Base-by-base conservation (phyloP, 2,329 filamentous ascomycete species). In the Chrysoporthe cubensis region DNA sequence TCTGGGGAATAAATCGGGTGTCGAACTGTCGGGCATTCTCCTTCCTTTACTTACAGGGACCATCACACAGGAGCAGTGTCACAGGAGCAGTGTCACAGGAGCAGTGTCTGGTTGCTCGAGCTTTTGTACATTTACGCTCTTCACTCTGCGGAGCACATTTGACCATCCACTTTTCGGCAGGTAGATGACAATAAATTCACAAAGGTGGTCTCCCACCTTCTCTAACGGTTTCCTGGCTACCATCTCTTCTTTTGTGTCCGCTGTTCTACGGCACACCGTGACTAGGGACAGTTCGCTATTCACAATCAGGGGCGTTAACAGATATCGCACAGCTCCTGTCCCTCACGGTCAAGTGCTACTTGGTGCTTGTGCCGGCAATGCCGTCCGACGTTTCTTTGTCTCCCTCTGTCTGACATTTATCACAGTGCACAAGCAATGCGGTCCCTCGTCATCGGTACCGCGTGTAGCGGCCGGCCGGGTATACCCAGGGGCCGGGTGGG, bases 381-480 rank as follows among this genome's bases (percentile, higher is more conserved):
- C 18, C 52, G 52, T 37, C 52, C 8, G 16, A 54, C 50, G 50
- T 54, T 48, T 18, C 46, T n/a, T 46, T n/a, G 50, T 54, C 50
- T 54, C 13, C n/a, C 50, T 34, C 43, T 62, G 59, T 34, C 43
- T 62, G 59, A 48, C 21, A 44, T 26, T 56, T 11, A 9, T 34
- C 32, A 54, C 46, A 52, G 32, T 18, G 16, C 60, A 62, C 26
- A n/a, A 42, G 13, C 26, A 42, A 40, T 37, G 16, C 26, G 48
- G 42, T 57, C n/a, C 40, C 58, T 62, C 48, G n/a, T 62, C 42
- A n/a, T 56, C 37, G 57, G 48, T 62, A 40, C 48, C 58, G 58
- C 54, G 43, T 50, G n/a, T 60, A 32, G 54, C 64, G 57, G 34
- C 32, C 44, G 58, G 26, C 21, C 16, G 40, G 37, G 37, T 56